phyloP scores from a whole-genome alignment of 805 yeast genomes.

The Dipodascus albidus region DNA sequence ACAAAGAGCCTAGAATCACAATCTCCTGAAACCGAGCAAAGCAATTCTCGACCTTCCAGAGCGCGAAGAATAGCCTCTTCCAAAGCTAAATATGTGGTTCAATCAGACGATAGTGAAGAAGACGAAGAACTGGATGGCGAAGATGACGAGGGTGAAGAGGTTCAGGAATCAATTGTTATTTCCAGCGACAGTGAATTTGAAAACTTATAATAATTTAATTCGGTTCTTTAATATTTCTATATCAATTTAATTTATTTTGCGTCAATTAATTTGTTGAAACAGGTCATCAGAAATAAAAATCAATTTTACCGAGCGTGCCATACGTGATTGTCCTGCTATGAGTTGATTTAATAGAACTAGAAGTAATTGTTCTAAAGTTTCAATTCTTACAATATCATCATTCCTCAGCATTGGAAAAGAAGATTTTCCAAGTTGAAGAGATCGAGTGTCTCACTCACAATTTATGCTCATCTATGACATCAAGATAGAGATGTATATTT shows the following conservation, averaged over 20 bases:
- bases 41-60: constrained; percentile 17
- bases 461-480: too few relatives aligned
- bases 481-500: too few relatives aligned
- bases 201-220: too few relatives aligned
- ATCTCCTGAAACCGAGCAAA: not conserved
- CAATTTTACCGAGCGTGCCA: too few relatives aligned
- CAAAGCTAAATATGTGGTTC: constrained; percentile 7
- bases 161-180: constrained; percentile 5
- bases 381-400: too few relatives aligned
- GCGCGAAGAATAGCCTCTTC: constrained; percentile 17
- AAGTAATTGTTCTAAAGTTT: too few relatives aligned
- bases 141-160: constrained; percentile 5
- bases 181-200: not conserved
- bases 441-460: too few relatives aligned
- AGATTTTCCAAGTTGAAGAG: too few relatives aligned
- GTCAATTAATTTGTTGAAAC: not conserved
- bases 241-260: too few relatives aligned
- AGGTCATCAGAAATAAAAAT: not conserved
- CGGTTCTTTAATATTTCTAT: not conserved
- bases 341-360: too few relatives aligned
- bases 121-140: constrained; percentile 9
- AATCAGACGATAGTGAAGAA: constrained; percentile 8
- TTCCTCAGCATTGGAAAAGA: too few relatives aligned
- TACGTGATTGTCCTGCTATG: too few relatives aligned
- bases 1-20: not conserved